Conservation (phyloP, 164 flowering plant species). For the Brasenia schreberi region DNA sequence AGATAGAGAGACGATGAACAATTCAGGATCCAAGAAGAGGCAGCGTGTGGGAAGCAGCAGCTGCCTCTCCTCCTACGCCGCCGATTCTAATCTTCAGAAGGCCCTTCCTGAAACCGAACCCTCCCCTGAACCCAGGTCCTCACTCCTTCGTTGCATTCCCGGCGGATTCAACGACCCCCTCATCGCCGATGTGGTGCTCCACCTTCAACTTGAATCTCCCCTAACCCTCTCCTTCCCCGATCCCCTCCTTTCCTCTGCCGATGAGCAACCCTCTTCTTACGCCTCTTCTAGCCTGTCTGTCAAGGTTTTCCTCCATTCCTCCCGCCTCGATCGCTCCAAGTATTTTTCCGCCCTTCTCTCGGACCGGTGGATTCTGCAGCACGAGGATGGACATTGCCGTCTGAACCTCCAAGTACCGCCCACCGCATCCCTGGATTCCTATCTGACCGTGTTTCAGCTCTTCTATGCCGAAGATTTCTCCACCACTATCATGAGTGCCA, state of each 20-base stretch:
- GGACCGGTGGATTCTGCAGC: slow-evolving; percentile 46
- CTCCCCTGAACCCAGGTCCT: slow-evolving; percentile 3
- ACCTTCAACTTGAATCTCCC: slow-evolving; percentile 29
- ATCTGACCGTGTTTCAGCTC: slow-evolving; percentile 45
- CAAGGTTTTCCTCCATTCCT: slow-evolving; percentile 44
- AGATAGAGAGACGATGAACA: slow-evolving; percentile 1
- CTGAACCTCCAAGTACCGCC: slow-evolving; percentile 12
- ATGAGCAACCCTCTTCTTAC: not conserved
- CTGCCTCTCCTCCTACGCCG: slow-evolving; percentile 19
- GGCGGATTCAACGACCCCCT: slow-evolving; percentile 46
- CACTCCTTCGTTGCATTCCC: slow-evolving; percentile 11
- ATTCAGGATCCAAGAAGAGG: slow-evolving; percentile 21
- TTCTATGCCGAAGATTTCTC: slow-evolving; percentile 45
- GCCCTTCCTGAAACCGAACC: slow-evolving; percentile 10
- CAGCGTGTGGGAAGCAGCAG: slow-evolving; percentile 26
- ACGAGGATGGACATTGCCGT: not conserved
- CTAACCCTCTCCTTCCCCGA: not conserved
- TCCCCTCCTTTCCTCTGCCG: not conserved
- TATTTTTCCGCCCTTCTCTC: slow-evolving; percentile 71
- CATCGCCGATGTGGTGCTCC: slow-evolving; percentile 56
- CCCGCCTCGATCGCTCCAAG: slow-evolving; percentile 37
- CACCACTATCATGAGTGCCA: slow-evolving; percentile 15
- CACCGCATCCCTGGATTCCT: slow-evolving; percentile 13
- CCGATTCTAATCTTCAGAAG: slow-evolving; percentile 9
- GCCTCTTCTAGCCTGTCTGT: slow-evolving; percentile 8